phyloP scores from a whole-genome alignment of 75 land plant species.

The Pinus albicaulis region DNA sequence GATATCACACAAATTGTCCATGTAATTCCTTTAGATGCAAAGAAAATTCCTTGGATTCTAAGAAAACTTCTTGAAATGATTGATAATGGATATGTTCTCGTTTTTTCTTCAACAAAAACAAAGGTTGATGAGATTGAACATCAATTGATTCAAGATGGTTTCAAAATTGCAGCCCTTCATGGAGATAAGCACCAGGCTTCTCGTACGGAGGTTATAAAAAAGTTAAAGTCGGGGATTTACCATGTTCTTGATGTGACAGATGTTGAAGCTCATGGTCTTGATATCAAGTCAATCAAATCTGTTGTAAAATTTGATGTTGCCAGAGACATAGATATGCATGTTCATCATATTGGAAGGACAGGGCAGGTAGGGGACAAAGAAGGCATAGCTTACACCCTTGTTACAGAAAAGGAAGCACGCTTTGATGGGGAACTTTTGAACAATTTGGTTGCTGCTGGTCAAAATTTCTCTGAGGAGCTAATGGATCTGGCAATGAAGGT shows the following conservation, averaged over 20 bases:
- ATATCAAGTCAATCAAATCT: constrained; percentile 96
- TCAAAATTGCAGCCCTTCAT: constrained; percentile 93
- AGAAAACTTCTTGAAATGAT: constrained; percentile 72
- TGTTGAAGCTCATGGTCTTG: constrained; percentile 98
- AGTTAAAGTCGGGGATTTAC: constrained; percentile 77
- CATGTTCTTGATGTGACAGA: constrained; percentile 97
- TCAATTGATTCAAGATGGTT: constrained; percentile 57
- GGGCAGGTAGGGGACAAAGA: constrained; percentile 99
- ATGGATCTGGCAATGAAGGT: constrained; percentile 99
- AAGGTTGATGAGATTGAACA: constrained; percentile 90
- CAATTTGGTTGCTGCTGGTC: constrained; percentile 94
- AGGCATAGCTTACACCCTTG: constrained; percentile 90
- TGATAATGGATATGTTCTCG: constrained; percentile 93
- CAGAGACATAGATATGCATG: constrained; percentile 98
- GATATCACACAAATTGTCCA: constrained; percentile 92
- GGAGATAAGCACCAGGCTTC: constrained; percentile 99
- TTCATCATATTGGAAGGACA: constrained; percentile 97
- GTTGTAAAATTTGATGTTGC: constrained; percentile 98
- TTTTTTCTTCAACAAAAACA: constrained; percentile 90
- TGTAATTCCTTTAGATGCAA: constrained; percentile 87
- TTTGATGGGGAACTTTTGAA: constrained; percentile 96
- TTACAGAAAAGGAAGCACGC: constrained; percentile 89
- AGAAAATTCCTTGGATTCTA: constrained; percentile 93
- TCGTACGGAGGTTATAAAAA: constrained; percentile 89
- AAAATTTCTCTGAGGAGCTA: constrained; percentile 78